Conservation (phyloP, 495 filamentous ascomycete genomes). For the Amphirosellinia nigrospora region DNA sequence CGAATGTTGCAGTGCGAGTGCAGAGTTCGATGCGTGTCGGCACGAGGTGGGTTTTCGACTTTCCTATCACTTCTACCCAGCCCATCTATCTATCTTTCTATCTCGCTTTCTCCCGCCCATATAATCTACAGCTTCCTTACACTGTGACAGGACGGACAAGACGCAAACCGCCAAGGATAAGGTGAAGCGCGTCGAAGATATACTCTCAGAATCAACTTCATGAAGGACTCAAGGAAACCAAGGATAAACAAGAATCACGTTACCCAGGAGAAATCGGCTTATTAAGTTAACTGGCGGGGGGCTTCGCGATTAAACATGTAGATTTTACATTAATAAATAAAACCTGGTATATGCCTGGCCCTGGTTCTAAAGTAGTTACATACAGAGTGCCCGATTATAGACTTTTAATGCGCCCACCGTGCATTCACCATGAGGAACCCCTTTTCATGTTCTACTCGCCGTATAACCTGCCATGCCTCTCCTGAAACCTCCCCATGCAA, state of each 20-base stretch:
- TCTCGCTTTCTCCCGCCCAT: not conserved
- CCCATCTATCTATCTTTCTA: not conserved
- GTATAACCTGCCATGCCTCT: not conserved
- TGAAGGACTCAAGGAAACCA: not conserved
- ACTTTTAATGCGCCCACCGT: conserved; percentile 20
- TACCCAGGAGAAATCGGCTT: not conserved
- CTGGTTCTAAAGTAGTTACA: conserved; percentile 7
- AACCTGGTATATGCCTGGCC: conserved; percentile 23
- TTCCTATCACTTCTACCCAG: not conserved
- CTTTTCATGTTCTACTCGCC: not conserved
- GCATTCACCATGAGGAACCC: not conserved
- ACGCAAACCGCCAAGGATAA: conserved; percentile 54
- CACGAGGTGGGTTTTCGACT: conserved; percentile 64
- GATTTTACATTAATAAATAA: conserved; percentile 6
- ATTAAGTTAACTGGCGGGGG: not conserved
- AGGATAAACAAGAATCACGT: not conserved
- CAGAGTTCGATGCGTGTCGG: conserved; percentile 91
- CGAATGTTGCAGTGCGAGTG: too few species aligned
- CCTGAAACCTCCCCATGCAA: not conserved
- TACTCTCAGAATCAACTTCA: conserved; percentile 36
- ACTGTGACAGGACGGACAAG: conserved; percentile 51
- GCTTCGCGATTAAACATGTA: not conserved
- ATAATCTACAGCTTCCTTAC: not conserved
- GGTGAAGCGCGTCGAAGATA: conserved; percentile 52
- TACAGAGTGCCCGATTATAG: conserved; percentile 21